Evolutionary conservation across 2,329 filamentous ascomycete species (phyloP).

Genomic region (Cordyceps javanica): DNA sequence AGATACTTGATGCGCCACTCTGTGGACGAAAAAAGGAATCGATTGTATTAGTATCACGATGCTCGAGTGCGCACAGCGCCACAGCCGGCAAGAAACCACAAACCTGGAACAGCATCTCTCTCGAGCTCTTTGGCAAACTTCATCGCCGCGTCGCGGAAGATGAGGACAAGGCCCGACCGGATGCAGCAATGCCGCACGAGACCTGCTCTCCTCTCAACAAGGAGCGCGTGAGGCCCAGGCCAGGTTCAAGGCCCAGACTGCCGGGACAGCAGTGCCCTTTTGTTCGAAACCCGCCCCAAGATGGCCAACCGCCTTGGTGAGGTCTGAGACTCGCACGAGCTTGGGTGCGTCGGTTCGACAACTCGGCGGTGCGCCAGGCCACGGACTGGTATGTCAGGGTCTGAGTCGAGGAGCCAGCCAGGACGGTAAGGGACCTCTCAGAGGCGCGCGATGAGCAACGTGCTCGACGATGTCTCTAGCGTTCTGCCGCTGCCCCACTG

Average conservation of each 20-base stretch:
- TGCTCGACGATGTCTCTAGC: conserved; percentile 6
- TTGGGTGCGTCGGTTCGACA: neutral
- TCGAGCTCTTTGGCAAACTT: conserved; percentile 76
- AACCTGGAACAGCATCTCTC: conserved; percentile 77
- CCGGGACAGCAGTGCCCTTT: neutral
- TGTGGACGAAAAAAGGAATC: conserved; percentile 22
- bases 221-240: neutral
- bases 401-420: neutral
- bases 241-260: neutral
- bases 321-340: neutral
- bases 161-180: neutral
- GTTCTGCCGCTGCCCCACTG: neutral
- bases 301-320: neutral
- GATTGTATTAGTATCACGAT: conserved; percentile 2
- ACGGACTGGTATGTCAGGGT: conserved; percentile 9
- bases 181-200: conserved; percentile 12
- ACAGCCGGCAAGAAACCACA: conserved; percentile 17
- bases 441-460: neutral
- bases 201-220: neutral
- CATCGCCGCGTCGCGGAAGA: conserved; percentile 34
- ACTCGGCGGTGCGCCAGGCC: neutral
- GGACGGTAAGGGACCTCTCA: conserved; percentile 3
- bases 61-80: neutral
- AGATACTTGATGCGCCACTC: conserved; percentile 94
- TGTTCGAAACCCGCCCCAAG: neutral